Conservation (phyloP, 345 rosid species). For the Trapa bicornis region DNA sequence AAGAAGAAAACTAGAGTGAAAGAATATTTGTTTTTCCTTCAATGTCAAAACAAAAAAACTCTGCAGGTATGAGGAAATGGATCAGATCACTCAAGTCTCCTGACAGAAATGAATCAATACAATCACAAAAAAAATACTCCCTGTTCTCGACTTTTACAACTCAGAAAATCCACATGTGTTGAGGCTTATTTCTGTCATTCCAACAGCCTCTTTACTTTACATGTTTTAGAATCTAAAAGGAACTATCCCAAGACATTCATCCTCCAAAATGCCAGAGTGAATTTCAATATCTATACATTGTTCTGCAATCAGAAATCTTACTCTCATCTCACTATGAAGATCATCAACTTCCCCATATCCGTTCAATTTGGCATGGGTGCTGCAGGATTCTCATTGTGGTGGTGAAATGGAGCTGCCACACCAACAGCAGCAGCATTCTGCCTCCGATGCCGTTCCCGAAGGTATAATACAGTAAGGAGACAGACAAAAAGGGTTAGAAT, state of each 20-base stretch:
- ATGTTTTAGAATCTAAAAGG: neutral
- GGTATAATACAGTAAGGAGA: conserved; percentile 76
- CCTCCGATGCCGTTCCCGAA: conserved; percentile 80
- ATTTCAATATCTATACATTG: neutral
- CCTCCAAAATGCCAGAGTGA: neutral
- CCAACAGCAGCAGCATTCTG: conserved; percentile 29
- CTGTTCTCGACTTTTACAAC: neutral
- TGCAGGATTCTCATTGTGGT: conserved; percentile 2
- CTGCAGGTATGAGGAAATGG: too few species aligned
- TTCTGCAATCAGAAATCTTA: neutral
- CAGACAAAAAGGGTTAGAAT: conserved; percentile 78
- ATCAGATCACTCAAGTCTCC: neutral
- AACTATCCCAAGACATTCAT: neutral
- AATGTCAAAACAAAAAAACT: too few species aligned
- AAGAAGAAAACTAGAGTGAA: too few species aligned
- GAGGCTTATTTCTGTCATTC: neutral
- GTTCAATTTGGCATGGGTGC: neutral
- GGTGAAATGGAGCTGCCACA: conserved; percentile 2
- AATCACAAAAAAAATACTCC: neutral
- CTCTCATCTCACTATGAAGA: neutral
- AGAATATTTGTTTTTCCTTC: too few species aligned
- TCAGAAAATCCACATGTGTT: neutral
- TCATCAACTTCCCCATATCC: neutral
- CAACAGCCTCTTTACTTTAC: neutral
- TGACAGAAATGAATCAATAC: neutral